These are phyloP conservation scores for Pseudogymnoascus sp. DNA, from an alignment of 2,329 filamentous ascomycete genomes.

Conservation along the genomic window DNA sequence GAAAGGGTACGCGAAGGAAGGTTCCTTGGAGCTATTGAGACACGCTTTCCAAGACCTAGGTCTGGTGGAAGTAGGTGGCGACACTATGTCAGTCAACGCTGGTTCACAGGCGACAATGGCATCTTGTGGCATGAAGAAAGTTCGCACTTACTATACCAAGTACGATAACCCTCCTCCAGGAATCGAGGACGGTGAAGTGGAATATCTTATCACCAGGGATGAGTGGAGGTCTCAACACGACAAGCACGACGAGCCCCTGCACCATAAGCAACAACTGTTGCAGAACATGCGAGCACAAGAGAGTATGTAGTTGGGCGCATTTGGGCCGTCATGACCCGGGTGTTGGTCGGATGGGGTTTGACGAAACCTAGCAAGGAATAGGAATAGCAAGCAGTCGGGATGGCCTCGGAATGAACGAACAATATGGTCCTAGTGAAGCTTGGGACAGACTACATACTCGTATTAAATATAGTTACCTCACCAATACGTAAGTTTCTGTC, in stretches of 20 bases:
- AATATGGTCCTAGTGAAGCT: background rate
- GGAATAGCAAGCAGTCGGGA: background rate
- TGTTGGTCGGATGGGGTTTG: background rate
- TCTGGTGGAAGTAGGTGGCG: constrained; percentile 22
- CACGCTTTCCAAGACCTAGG: constrained; percentile 27
- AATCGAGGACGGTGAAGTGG: constrained; percentile 6
- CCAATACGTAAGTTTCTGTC: background rate
- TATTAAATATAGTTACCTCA: background rate
- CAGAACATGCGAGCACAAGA: background rate
- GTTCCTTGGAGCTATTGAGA: constrained; percentile 24
- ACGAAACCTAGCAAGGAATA: background rate
- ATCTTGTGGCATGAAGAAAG: background rate
- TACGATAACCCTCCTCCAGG: constrained; percentile 3
- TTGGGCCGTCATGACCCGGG: background rate
- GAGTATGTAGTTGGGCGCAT: background rate
- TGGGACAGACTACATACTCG: too few relatives aligned
- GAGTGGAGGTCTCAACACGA: background rate
- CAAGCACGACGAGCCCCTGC: background rate
- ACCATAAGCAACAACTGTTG: background rate
- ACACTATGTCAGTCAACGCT: constrained; percentile 29
- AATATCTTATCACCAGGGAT: background rate
- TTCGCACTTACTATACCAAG: background rate
- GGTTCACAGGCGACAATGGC: constrained; percentile 22
- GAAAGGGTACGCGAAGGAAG: constrained; percentile 28
- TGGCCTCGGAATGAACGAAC: background rate